A percentile compares a stretch with the other conserved stretches of the same genome.
Evolutionary conservation across 352 stramenopile genomes (phyloP).

Genomic region (Phytophthora tubulina): DNA sequence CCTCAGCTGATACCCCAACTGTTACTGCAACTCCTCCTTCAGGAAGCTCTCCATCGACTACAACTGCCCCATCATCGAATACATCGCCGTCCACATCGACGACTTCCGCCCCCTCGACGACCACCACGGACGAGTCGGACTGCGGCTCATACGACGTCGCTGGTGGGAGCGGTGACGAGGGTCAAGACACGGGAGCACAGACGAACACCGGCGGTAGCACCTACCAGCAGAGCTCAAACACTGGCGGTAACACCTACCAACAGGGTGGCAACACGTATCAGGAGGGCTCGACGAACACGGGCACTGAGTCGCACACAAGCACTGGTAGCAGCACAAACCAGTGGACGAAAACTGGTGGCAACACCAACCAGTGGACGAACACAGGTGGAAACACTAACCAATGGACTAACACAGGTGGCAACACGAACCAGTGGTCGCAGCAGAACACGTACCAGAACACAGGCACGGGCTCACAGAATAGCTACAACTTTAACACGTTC

Average conservation of each 20-base stretch:
- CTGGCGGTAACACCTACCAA: neutral
- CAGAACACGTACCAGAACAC: constrained; percentile 6
- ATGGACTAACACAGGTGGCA: neutral
- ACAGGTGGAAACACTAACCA: neutral
- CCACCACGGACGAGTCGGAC: neutral
- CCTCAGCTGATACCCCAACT: neutral
- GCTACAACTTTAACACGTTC: constrained; percentile 24
- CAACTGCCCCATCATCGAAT: neutral
- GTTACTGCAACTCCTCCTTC: neutral
- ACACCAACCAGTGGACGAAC: neutral
- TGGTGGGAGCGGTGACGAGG: constrained; percentile 7
- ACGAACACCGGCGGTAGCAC: neutral
- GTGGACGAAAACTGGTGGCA: neutral
- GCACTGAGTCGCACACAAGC: neutral
- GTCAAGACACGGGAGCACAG: neutral
- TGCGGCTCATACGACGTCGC: constrained; percentile 3
- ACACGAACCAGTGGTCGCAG: constrained; percentile 1
- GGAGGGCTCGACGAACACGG: neutral
- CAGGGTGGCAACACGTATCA: neutral
- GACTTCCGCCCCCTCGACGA: neutral
- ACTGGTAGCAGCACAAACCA: neutral
- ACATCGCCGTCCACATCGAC: neutral
- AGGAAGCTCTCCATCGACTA: neutral
- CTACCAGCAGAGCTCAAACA: neutral
- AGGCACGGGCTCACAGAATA: constrained; percentile 20